phyloP scores from a whole-genome alignment of 768 basidiomycete species.

The Lentinula sp. region DNA sequence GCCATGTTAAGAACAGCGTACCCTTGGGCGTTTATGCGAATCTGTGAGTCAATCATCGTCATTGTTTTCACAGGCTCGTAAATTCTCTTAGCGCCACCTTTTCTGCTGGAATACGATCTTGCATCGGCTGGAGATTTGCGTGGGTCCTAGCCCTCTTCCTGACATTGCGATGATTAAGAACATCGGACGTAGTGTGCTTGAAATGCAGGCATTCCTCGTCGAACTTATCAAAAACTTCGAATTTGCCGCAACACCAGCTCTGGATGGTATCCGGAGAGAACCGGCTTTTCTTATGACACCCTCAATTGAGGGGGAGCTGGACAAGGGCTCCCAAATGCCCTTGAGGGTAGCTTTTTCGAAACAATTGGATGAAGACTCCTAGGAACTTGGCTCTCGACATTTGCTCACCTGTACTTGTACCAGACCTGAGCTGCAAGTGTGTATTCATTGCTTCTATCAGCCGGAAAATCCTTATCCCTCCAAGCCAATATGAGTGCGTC shows the following conservation, averaged over 20 bases:
- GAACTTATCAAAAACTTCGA: conserved; percentile 51
- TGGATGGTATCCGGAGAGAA: conserved; percentile 30
- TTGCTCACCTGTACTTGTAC: too few relatives aligned
- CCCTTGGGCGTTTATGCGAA: conserved; percentile 25
- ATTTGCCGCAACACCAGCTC: conserved; percentile 34
- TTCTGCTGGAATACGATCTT: conserved; percentile 17
- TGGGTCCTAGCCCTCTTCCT: conserved; percentile 3
- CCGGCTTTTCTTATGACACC: conserved; percentile 34
- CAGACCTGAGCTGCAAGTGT: too few relatives aligned
- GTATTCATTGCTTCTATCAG: too few relatives aligned
- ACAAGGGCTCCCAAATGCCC: conserved; percentile 36
- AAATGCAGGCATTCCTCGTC: conserved; percentile 55
- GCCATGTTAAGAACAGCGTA: conserved; percentile 17
- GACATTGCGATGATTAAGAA: not conserved
- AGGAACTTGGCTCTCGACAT: too few relatives aligned
- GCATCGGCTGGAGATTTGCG: conserved; percentile 24
- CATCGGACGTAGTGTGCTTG: conserved; percentile 25
- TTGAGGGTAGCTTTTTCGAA: conserved; percentile 20
- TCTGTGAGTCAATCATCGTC: conserved; percentile 19
- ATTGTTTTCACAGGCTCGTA: not conserved
- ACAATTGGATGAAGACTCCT: not conserved
- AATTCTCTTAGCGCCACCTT: conserved; percentile 14
- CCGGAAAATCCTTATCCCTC: too few relatives aligned
- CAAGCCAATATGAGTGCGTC: too few relatives aligned
- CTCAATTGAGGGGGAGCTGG: conserved; percentile 33